These are phyloP conservation scores for Globisporangium lucens DNA, from an alignment of 352 stramenopile species.

Conservation along the genomic window DNA sequence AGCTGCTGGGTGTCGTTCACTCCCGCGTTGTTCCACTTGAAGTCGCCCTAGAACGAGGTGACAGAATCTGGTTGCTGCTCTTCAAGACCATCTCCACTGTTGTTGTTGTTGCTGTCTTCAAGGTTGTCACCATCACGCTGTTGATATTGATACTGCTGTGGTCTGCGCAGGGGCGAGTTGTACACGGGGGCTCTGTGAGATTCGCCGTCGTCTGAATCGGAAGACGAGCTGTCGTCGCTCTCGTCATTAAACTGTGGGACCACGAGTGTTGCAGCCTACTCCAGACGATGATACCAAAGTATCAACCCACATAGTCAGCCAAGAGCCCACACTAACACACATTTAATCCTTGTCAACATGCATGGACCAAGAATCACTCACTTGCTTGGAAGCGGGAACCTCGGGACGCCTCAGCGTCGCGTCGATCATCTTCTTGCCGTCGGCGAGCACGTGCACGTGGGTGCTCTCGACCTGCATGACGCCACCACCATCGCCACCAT, in stretches of 20 bases:
- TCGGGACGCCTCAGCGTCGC: constrained; percentile 37
- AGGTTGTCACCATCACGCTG: constrained; percentile 19
- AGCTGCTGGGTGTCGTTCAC: constrained; percentile 60
- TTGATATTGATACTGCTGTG: constrained; percentile 9
- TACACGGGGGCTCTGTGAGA: constrained; percentile 2
- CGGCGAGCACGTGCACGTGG: constrained; percentile 28
- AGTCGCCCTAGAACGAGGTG: constrained; percentile 21
- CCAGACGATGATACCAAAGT: too few species aligned
- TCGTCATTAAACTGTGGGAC: constrained; percentile 74
- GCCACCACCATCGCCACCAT: background rate
- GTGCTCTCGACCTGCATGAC: constrained; percentile 57
- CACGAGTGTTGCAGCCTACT: constrained; percentile 34
- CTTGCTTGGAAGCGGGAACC: constrained; percentile 3
- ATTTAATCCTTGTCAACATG: too few species aligned
- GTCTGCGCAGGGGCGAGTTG: constrained; percentile 2
- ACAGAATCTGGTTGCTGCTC: background rate
- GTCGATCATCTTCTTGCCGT: constrained; percentile 57
- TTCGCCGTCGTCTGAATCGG: constrained; percentile 21
- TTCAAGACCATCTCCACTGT: background rate
- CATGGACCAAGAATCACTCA: constrained; percentile 1
- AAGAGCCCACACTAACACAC: too few species aligned
- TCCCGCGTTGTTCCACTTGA: constrained; percentile 37
- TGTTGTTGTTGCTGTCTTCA: constrained; percentile 21
- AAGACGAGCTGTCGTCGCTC: constrained; percentile 38
- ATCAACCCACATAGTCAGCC: too few species aligned